Base-by-base conservation (phyloP, 1,284 basidiomycete species). In the Porogramme epimiltina region DNA sequence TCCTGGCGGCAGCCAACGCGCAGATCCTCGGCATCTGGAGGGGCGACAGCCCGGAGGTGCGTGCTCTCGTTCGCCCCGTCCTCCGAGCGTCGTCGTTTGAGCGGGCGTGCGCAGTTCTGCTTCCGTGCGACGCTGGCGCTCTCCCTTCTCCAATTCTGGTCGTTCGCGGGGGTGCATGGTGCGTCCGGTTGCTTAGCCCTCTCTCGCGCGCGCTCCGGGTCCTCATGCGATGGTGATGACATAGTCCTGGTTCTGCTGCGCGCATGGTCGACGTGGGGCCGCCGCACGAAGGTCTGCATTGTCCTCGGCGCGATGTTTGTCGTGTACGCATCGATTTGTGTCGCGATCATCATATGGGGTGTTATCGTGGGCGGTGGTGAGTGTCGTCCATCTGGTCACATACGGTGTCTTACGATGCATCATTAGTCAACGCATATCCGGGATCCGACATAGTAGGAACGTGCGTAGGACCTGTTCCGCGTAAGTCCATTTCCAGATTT, bases 211-310 rank as follows among this genome's bases (percentile, higher is more conserved):
- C 23, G 8, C 26, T 33, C 13, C 16, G 4, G 37, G 20, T 22
- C 3, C n/a, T n/a, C n/a, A n/a, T n/a, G n/a, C n/a, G n/a, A n/a
- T 15, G 4, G 9, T 38, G 28, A 13, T 46, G 11, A 33, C 16
- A 18, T 23, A 60, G 59, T 60, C 1, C 52, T 60, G n/a, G 53
- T 60, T 11, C 38, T 60, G 18, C 31, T 60, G 15, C 56, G 59
- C 10, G 59, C 50, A 11, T 60, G 59, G 59, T 56, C 59, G 34
- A 55, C 52, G 10, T 60, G 59, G 56, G 56, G 50, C 6, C 38
- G 59, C 13, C 51, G 44, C 41, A 23, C 37, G 24, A 50, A 39
- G 34, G 51, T 60, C 34, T 51, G 58, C 18, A 40, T 40, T 2
- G 15, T 54, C 11, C 54, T 60, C 8, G 49, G 33, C 8, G 13